Evolutionary conservation across 2,329 filamentous ascomycete genomes (phyloP).

Genomic region (Colletotrichum sp.): DNA sequence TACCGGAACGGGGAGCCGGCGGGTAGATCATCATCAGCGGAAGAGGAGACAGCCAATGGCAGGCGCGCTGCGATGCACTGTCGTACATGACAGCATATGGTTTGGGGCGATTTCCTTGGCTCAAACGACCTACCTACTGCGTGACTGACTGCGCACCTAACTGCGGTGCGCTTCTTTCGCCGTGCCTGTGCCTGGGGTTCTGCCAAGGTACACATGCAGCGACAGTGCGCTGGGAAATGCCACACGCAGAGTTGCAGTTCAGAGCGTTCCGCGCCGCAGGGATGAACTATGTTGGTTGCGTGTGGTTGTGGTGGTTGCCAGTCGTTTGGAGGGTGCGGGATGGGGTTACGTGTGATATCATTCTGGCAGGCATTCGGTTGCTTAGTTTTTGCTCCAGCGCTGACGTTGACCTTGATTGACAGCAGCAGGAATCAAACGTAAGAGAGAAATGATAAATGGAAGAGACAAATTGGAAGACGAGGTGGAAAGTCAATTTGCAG

Average conservation of each 20-base stretch:
- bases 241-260: background rate
- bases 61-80: background rate
- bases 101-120: constrained; percentile 2
- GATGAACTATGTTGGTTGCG: constrained; percentile 4
- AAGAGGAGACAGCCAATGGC: background rate
- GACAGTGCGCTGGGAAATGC: background rate
- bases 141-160: background rate
- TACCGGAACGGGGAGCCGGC: background rate
- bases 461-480: background rate
- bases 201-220: background rate
- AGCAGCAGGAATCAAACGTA: background rate
- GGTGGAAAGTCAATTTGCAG: background rate
- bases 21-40: background rate
- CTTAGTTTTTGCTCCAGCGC: background rate
- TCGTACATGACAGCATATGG: background rate
- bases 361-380: background rate
- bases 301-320: background rate
- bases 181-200: background rate
- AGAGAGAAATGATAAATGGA: background rate
- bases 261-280: background rate
- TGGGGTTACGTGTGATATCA: constrained; percentile 4
- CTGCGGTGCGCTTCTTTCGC: background rate
- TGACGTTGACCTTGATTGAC: background rate
- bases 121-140: constrained; percentile 1
- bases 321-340: background rate